A percentile compares a stretch with the other conserved stretches of the same genome.
phyloP scores from a whole-genome alignment of 495 filamentous ascomycete species.

The Parathielavia appendiculata region DNA sequence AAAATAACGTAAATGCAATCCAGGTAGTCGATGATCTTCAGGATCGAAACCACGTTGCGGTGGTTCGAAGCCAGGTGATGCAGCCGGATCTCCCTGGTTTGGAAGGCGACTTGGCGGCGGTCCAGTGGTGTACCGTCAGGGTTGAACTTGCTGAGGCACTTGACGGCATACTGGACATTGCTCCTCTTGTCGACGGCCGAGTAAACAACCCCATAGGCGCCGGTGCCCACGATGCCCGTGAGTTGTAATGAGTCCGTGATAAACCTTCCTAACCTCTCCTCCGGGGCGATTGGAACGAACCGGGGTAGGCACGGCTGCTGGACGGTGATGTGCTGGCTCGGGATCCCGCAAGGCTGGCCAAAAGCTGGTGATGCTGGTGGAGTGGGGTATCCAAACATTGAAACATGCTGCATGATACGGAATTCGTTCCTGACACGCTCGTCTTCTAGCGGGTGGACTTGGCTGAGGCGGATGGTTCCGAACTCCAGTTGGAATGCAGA shows the following conservation, averaged over 20 bases:
- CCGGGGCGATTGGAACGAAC: slow-evolving; percentile 51
- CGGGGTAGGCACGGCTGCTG: slow-evolving; percentile 37
- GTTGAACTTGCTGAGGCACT: slow-evolving; percentile 85
- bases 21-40: slow-evolving; percentile 85
- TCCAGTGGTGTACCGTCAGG: slow-evolving; percentile 69
- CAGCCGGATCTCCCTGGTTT: slow-evolving; percentile 85
- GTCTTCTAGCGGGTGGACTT: slow-evolving; percentile 24
- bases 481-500: slow-evolving; percentile 6
- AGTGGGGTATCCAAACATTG: slow-evolving; percentile 50
- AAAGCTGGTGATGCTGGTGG: slow-evolving; percentile 48
- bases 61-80: slow-evolving; percentile 86
- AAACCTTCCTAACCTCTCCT: slow-evolving; percentile 82
- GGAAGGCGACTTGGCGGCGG: slow-evolving; percentile 79
- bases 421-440: slow-evolving; percentile 15
- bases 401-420: slow-evolving; percentile 50
- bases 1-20: slow-evolving; percentile 97
- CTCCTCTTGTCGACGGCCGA: slow-evolving; percentile 84
- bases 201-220: slow-evolving; percentile 96
- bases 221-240: slow-evolving; percentile 80
- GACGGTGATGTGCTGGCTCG: slow-evolving; percentile 24
- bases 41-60: slow-evolving; percentile 87
- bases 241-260: slow-evolving; percentile 79
- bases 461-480: slow-evolving; percentile 11
- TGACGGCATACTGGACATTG: slow-evolving; percentile 82
- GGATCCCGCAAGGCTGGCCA: slow-evolving; percentile 40